Evolutionary conservation across 768 basidiomycete species (phyloP).

Genomic region (Mycena pura): DNA sequence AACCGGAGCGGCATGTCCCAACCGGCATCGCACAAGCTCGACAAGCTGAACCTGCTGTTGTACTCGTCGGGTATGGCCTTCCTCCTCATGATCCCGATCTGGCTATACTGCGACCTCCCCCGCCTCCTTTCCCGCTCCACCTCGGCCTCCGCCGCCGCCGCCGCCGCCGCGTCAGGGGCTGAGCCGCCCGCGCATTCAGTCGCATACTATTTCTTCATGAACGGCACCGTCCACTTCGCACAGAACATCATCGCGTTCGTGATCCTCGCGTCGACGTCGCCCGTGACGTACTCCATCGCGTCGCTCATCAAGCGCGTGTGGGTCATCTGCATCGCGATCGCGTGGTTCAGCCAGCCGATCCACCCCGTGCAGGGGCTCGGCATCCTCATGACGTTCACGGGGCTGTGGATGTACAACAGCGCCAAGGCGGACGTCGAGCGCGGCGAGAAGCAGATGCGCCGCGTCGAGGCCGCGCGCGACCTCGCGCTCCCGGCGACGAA

Average conservation of each 20-base stretch:
- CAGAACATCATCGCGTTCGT: constrained; percentile 99
- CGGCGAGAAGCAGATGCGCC: constrained; percentile 87
- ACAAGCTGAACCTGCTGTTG: constrained; percentile 95
- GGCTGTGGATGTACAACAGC: constrained; percentile 95
- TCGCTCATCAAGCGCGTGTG: constrained; percentile 97
- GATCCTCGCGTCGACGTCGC: constrained; percentile 93
- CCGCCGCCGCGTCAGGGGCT: constrained; percentile 47
- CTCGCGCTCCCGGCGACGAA: constrained; percentile 74
- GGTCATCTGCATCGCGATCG: constrained; percentile 96
- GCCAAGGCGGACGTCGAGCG: constrained; percentile 92
- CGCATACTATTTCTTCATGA: constrained; percentile 85
- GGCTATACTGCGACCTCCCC: constrained; percentile 88
- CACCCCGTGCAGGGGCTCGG: constrained; percentile 87
- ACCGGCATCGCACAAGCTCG: constrained; percentile 74
- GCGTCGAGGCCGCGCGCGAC: constrained; percentile 75
- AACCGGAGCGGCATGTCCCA: constrained; percentile 47
- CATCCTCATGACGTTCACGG: constrained; percentile 88
- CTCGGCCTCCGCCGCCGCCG: constrained; percentile 6
- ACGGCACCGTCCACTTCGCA: constrained; percentile 94
- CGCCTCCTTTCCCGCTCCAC: constrained; percentile 55
- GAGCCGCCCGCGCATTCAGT: constrained; percentile 68
- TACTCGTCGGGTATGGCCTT: constrained; percentile 97
- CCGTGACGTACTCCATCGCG: constrained; percentile 98
- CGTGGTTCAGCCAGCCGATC: constrained; percentile 93
- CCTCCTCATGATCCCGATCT: constrained; percentile 94